Conservation (phyloP, 1,139 yeast genomes). For the Magnusiomyces suaveolens region DNA sequence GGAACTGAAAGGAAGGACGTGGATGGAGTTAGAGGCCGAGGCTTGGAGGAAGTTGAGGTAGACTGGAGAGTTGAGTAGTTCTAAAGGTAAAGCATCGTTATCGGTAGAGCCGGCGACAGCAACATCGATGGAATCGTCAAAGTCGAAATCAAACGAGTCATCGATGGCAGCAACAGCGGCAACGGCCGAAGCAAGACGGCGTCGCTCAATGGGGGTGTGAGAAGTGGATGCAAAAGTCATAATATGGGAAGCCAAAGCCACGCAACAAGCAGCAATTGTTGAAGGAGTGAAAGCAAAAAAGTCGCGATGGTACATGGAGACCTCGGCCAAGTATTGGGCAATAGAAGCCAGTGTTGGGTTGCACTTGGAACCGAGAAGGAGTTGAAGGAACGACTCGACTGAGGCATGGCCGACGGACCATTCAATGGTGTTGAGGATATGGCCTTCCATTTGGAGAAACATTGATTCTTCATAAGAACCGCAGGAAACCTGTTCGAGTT, state of each 20-base stretch:
- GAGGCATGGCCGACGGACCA: constrained; percentile 71
- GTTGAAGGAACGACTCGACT: constrained; percentile 32
- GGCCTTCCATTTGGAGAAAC: constrained; percentile 95
- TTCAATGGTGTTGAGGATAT: constrained; percentile 71
- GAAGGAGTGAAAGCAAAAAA: constrained; percentile 57
- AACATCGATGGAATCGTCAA: neutral
- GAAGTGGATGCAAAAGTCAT: constrained; percentile 33
- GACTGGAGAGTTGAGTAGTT: neutral
- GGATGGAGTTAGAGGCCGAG: constrained; percentile 1
- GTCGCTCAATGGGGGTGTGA: constrained; percentile 13
- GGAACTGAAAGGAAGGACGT: constrained; percentile 4
- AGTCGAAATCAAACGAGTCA: neutral
- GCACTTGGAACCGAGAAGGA: constrained; percentile 22
- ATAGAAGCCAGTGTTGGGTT: constrained; percentile 29
- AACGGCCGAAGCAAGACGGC: neutral
- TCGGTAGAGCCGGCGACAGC: too few species aligned
- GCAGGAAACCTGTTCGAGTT: constrained; percentile 69
- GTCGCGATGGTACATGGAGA: constrained; percentile 61
- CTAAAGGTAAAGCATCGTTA: neutral
- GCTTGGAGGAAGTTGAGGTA: neutral
- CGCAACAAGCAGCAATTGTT: constrained; percentile 57
- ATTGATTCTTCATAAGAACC: constrained; percentile 79
- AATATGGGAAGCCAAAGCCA: constrained; percentile 65
- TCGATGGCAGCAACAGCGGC: constrained; percentile 3
- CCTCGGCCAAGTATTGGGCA: constrained; percentile 62